Conservation (phyloP, 345 rosid species). For the Eucalyptus marginata region DNA sequence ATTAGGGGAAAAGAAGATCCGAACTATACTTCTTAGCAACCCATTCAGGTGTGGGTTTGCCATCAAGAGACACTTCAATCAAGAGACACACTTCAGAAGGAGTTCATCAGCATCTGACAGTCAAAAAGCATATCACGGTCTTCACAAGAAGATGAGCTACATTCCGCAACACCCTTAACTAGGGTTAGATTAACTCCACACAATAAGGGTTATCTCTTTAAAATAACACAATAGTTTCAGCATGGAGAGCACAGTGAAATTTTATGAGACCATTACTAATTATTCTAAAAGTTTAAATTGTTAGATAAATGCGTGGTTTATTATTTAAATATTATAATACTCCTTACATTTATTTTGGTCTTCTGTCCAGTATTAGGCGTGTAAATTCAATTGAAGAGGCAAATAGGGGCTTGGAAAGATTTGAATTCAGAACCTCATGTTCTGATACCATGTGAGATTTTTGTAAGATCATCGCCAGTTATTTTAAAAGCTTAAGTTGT, state of each 20-base stretch:
- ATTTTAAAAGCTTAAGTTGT: too few relatives aligned
- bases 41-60: not conserved
- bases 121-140: not conserved
- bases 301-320: rapidly evolving
- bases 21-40: not conserved
- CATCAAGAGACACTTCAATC: not conserved
- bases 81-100: too few relatives aligned
- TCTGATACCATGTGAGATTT: too few relatives aligned
- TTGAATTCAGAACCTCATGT: rapidly evolving
- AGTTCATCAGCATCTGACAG: not conserved
- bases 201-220: not conserved
- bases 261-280: rapidly evolving
- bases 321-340: too few relatives aligned
- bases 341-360: too few relatives aligned
- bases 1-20: not conserved
- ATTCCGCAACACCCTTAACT: not conserved
- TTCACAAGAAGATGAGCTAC: not conserved
- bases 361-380: rapidly evolving
- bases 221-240: not conserved
- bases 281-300: rapidly evolving
- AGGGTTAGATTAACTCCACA: not conserved
- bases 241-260: rapidly evolving
- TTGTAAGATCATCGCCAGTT: too few relatives aligned
- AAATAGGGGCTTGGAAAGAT: too few relatives aligned
- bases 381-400: too few relatives aligned